These are phyloP conservation scores for Rhodotorula taiwanensis DNA, from an alignment of 768 basidiomycete species.

Conservation along the genomic window DNA sequence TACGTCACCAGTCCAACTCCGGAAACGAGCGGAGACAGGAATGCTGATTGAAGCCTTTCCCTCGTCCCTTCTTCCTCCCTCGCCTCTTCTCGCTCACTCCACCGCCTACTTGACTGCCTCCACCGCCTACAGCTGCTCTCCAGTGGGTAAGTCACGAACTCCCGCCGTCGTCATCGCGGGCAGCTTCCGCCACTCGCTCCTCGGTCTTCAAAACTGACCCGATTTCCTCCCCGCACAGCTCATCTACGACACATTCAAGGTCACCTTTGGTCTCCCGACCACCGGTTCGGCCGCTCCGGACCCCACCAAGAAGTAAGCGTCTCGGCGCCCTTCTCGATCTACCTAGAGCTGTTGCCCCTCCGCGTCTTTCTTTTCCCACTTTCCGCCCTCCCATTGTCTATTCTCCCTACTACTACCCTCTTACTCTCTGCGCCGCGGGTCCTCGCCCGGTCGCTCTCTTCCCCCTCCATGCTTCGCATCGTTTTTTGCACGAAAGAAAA, in stretches of 20 bases:
- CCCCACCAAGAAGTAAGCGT: slow-evolving; percentile 28
- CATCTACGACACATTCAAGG: slow-evolving; percentile 84
- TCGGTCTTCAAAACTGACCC: slow-evolving; percentile 47
- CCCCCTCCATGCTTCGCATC: neutral
- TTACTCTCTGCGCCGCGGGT: neutral
- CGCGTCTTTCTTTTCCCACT: neutral
- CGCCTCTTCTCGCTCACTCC: too few species aligned
- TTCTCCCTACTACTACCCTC: neutral
- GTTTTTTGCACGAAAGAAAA: neutral
- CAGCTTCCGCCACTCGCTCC: slow-evolving; percentile 69
- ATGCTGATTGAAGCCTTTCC: neutral
- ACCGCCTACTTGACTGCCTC: too few species aligned
- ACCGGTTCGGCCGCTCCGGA: slow-evolving; percentile 25
- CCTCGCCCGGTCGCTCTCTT: neutral
- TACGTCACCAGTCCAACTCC: too few species aligned
- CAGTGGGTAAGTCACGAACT: slow-evolving; percentile 41
- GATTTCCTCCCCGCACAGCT: slow-evolving; percentile 49
- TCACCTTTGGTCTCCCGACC: slow-evolving; percentile 33
- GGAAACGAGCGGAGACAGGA: too few species aligned
- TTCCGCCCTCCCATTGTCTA: neutral
- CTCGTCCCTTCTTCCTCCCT: too few species aligned
- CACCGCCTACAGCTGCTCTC: slow-evolving; percentile 52
- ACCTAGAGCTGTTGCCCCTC: neutral
- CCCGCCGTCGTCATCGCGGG: too few species aligned
- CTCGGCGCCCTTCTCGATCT: neutral